Evolutionary conservation across 345 rosid genomes (phyloP), one percentile per base, ranked within the genome.

Genomic region (Draba incana): DNA sequence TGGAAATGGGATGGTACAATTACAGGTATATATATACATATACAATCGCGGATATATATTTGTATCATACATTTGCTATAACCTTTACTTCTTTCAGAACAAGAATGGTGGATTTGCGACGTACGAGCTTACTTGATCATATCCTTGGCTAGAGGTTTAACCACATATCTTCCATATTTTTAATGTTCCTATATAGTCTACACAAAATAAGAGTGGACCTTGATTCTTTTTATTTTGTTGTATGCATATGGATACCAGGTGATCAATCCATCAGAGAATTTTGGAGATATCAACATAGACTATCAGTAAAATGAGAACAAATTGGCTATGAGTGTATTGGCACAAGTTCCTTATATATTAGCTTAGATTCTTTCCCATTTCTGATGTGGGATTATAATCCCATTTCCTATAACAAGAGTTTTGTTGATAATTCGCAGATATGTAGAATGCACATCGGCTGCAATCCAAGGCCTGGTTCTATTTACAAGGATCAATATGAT

Each of bases 391-490:
- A n/a, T n/a, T n/a, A n/a, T n/a, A 27, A 49, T 23, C 39, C 4
- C 1, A 48, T 35, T 49, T 20, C 10, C 1, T 12, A 0, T 15
- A 4, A 11, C 23, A 10, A 41, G 0, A 10, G 52, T 15, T 66
- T 54, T 48, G 13, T 8, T 48, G 12, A 4, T 33, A 31, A 25
- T 30, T 16, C 20, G 1, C 28, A 87, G 94, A 72, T 87, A 84
- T 8, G 92, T 86, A 62, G 97, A 90, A 50, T 90, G 97, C 84
- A 90, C 94, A 1, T 88, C 92, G 6, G 81, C 94, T 4, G 94
- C 79, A 54, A 86, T 88, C 67, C 88, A 88, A 72, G 84, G 82
- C 9, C 84, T 90, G 7, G 15, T n/a, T n/a, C n/a, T n/a, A n/a
- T n/a, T n/a, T n/a, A n/a, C n/a, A n/a, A n/a, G n/a, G n/a, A n/a